Evolutionary conservation across 2,329 filamentous ascomycete genomes (phyloP), one percentile per base, ranked within the genome.

Genomic region (Conoideocrella luteorostrata): DNA sequence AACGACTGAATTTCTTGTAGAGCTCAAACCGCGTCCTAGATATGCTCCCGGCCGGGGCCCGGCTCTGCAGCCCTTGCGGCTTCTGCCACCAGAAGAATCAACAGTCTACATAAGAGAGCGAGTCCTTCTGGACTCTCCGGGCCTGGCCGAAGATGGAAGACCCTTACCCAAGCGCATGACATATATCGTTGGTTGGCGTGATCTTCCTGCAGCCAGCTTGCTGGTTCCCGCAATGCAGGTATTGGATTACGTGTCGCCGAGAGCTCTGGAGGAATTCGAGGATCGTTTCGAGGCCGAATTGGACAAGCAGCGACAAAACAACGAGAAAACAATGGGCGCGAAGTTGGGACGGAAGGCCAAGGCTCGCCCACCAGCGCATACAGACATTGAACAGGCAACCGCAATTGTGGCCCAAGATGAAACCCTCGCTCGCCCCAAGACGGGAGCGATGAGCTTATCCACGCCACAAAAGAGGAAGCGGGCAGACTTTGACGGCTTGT

Each of bases 221-320:
- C 52, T 70, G 3, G 63, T 80, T 2, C 69, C 65, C 51, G 53
- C 71, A 52, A 64, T 68, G 63, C 44, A 66, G 47, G 66, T 80
- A 5, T 64, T 75, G 11, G 71, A 82, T 24, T 82, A 80, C 48
- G 77, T 83, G 7, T 80, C 78, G 0, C 72, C 74, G 2, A 62
- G 66, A 10, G 68, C 66, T 9, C 52, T 80, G 3, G 80, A 84
- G 55, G 67, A 77, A 0, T 84, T 71, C 65, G 78, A 81, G 49
- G 71, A 67, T 42, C 56, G 63, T 2, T 59, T 66, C 12, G 66
- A 68, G 39, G 60, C 70, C 18, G 62, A 68, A 44, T 57, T 67
- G 17, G 69, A 73, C n/a, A 55, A 63, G 36, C 63, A 69, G 30
- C 61, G 63, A 23, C 47, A 50, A 7, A 53, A 54, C 20, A 42